Base-by-base conservation (phyloP, 139 green algal genomes). In the Nannochloris sp. region DNA sequence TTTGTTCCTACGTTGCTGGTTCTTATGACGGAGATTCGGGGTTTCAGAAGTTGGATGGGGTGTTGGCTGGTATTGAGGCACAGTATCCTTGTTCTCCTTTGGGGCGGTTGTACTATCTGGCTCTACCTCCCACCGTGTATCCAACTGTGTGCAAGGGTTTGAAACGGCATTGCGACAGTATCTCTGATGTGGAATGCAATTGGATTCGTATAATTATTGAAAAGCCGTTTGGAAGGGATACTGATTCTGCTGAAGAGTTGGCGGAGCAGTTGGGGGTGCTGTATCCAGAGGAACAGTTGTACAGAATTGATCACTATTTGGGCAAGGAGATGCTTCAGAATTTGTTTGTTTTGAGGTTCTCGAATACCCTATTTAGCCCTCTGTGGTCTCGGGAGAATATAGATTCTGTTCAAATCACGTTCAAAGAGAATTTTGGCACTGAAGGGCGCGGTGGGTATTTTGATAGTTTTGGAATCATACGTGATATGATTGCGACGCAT, bases 231-330 rank as follows among this genome's bases (percentile, higher is more conserved):
- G 60, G 60, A 43, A 56, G 33, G 20, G 60, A 66, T 57, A 16
- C 57, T 28, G 60, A 55, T 23, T 66, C 60, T 25, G 51, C 48
- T 25, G 60, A 97, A 75, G 67, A 81, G 36, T 81, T 98, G 60
- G 84, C 79, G 2, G 50, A 77, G 1, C 25, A 81, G 48, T 78
- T 99, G 30, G 83, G 81, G 0, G 33, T 14, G 40, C 76, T 93
- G 31, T 98, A 91, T 60, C 74, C 80, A 0, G 93, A 98, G 78
- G 75, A 88, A 16, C 71, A 92, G 67, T 65, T 98, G 20, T 99
- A 97, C 77, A 78, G 88, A 43, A 98, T 98, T 29, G 93, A 97
- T 74, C 91, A 98, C 82, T 98, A 97, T 76, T 83, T 98, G 58
- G 92, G 89, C 46, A 97, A 99, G 77, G 93, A 98, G 80, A 72